Evolutionary conservation across 1,139 yeast genomes (phyloP), one percentile per base, ranked within the genome.

Genomic region (Geotrichum histeridarum): DNA sequence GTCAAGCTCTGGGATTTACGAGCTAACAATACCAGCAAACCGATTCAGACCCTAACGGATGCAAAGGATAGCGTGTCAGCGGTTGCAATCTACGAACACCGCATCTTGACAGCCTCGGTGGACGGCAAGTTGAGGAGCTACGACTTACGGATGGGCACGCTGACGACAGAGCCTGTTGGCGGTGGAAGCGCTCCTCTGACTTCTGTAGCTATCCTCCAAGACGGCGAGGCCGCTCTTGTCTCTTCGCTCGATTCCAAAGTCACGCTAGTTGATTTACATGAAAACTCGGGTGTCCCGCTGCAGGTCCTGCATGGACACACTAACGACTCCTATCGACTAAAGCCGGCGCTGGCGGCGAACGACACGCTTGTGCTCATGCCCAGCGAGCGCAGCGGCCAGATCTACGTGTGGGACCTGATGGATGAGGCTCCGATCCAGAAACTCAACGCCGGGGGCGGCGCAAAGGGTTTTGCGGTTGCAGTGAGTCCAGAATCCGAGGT

Each of bases 331-430:
- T 65, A 62, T 44, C 63, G 71, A 8, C 54, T 65, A 30, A 57
- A 59, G 17, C 61, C 66, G 9, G 49, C 58, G 15, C 62, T 68
- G 46, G 59, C 60, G 15, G 57, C 54, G n/a, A 60, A 86, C 70
- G 96, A 95, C 0, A 77, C 88, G 7, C 74, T 87, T 58, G 78
- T 88, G 1, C 87, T 88, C 0, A 85, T 95, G 4, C 95, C 94
- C 0, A 80, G 95, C 6, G 96, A 89, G 37, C 11, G 27, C 66
- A 96, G 89, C 67, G 96, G 96, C 50, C 84, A 83, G 61, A 79
- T 90, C 50, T 87, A 86, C 67, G 81, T 87, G 22, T 90, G 96
- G 96, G 95, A 89, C 67, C 79, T 84, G 42, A 77, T 77, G 32
- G 50, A 45, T 12, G 55, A 42, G 27, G 18, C 7, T 46, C 51